Evolutionary conservation across 768 basidiomycete genomes (phyloP).

Genomic region (Lactarius quietus): DNA sequence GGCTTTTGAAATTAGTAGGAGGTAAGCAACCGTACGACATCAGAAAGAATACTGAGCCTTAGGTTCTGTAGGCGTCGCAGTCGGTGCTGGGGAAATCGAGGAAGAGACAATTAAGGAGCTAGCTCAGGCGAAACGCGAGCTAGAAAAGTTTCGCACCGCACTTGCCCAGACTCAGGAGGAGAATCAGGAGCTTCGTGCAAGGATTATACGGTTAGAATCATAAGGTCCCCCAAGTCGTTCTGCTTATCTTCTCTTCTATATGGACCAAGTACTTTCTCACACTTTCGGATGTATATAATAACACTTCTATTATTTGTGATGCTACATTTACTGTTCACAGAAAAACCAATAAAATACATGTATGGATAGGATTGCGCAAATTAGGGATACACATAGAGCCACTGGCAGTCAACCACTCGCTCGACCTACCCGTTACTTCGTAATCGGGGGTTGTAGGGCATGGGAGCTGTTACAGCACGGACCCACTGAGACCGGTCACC

Average conservation of each 20-base stretch:
- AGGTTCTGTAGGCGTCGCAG: constrained; percentile 55
- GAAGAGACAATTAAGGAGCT: constrained; percentile 53
- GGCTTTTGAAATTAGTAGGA: constrained; percentile 71
- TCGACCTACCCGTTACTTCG: neutral
- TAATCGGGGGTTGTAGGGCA: neutral
- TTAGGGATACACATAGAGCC: neutral
- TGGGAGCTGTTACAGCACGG: constrained; percentile 24
- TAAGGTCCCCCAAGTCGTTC: neutral
- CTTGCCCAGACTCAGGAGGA: constrained; percentile 48
- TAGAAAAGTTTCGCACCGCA: constrained; percentile 43
- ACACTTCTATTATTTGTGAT: neutral
- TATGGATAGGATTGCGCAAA: neutral
- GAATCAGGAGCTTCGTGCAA: constrained; percentile 44
- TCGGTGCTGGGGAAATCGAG: constrained; percentile 68
- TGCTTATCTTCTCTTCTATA: neutral
- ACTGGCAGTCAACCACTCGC: neutral
- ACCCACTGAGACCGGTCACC: constrained; percentile 44
- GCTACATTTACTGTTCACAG: neutral
- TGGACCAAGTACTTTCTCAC: neutral
- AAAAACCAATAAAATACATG: neutral
- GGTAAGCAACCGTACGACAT: constrained; percentile 33
- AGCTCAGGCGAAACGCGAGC: constrained; percentile 44
- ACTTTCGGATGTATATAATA: neutral
- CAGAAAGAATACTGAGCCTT: constrained; percentile 35
- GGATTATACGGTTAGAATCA: constrained; percentile 13